A percentile compares a stretch with the other conserved stretches of the same genome.
These are phyloP conservation scores for Hysterangium stoloniferum DNA, from an alignment of 768 basidiomycete genomes.

Conservation along the genomic window DNA sequence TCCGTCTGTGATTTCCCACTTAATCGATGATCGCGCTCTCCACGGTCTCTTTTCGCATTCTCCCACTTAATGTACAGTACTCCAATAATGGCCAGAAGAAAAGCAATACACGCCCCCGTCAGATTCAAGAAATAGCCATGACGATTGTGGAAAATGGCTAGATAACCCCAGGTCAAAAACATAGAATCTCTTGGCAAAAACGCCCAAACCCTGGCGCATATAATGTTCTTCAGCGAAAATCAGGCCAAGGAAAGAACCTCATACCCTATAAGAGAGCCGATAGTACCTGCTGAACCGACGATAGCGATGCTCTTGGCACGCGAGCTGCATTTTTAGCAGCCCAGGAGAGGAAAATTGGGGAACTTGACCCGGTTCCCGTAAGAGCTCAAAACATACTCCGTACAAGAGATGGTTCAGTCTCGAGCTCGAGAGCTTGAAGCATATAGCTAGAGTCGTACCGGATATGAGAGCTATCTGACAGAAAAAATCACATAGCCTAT, in stretches of 20 bases:
- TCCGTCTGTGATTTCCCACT: constrained; percentile 31
- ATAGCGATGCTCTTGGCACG: constrained; percentile 37
- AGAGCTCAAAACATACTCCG: constrained; percentile 40
- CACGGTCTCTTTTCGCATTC: constrained; percentile 36
- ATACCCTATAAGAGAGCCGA: constrained; percentile 41
- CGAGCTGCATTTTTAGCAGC: constrained; percentile 42
- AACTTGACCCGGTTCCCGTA: constrained; percentile 32
- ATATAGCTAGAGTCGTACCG: constrained; percentile 12
- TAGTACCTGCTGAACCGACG: constrained; percentile 36
- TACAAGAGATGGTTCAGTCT: constrained; percentile 24
- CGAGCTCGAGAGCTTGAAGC: too few relatives aligned
- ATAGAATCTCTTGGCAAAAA: constrained; percentile 39
- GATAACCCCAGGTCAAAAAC: background rate
- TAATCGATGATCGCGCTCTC: constrained; percentile 34
- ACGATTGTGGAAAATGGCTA: constrained; percentile 21
- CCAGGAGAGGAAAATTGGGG: constrained; percentile 39
- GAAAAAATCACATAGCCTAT: constrained; percentile 38
- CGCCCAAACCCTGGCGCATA: constrained; percentile 41
- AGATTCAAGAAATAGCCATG: constrained; percentile 41
- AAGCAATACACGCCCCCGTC: constrained; percentile 27
- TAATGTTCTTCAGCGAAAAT: too few relatives aligned
- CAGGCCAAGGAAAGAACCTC: too few relatives aligned
- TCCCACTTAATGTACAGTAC: constrained; percentile 34
- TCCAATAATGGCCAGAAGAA: constrained; percentile 25
- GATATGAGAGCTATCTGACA: constrained; percentile 34